Evolutionary conservation across 2,329 filamentous ascomycete species (phyloP).

Genomic region (Paecilomyces sp.): DNA sequence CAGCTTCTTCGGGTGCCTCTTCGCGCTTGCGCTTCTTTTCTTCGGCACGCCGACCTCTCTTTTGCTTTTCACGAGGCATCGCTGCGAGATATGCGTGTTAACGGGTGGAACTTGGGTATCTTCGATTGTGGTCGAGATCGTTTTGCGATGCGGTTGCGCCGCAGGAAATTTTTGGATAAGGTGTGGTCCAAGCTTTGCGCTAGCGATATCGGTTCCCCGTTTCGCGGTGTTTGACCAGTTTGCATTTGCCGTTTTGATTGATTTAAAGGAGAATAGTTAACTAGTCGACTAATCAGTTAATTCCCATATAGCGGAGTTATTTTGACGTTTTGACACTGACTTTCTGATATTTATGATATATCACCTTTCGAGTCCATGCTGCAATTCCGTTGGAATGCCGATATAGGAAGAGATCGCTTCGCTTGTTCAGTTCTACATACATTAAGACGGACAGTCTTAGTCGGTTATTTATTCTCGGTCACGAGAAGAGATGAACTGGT

Average conservation of each 20-base stretch:
- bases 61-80: constrained; percentile 43
- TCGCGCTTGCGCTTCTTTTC: constrained; percentile 32
- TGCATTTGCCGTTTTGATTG: constrained; percentile 11
- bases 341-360: no score
- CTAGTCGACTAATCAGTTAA: no score
- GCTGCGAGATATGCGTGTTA: not conserved
- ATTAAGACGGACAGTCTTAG: no score
- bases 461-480: not conserved
- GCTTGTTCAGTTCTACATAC: no score
- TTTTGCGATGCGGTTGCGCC: constrained; percentile 2
- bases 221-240: constrained; percentile 21
- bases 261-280: no score
- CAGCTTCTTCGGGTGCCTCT: constrained; percentile 19
- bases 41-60: constrained; percentile 39
- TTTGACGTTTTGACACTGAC: not conserved
- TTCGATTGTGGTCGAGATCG: not conserved
- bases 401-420: no score
- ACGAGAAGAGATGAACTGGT: not conserved
- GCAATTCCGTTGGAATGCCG: no score
- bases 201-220: constrained; percentile 3
- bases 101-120: not conserved
- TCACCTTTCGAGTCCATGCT: no score
- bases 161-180: constrained; percentile 29
- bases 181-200: constrained; percentile 26
- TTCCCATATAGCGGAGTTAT: no score